Percentiles rank a stretch among this genome's conserved stretches.
These are phyloP conservation scores for Lachancea cidri DNA, from an alignment of 805 yeast species.

Conservation along the genomic window DNA sequence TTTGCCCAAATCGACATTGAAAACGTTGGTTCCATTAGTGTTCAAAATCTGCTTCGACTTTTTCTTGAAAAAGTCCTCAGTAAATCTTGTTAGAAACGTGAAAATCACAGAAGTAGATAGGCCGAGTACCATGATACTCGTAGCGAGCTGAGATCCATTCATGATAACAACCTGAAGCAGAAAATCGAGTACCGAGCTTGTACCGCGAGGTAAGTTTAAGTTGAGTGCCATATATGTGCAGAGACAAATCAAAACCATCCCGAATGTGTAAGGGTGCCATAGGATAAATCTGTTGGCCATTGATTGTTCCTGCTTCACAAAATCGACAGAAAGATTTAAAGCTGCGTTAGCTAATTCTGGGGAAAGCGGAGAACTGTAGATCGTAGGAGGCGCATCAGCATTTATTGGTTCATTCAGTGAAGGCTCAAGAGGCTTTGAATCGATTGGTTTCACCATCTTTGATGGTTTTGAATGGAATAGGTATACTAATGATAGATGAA, in stretches of 20 bases:
- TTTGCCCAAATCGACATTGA: constrained; percentile 48
- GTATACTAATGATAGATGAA: no score
- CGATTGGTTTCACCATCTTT: constrained; percentile 4
- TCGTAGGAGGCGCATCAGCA: constrained; percentile 45
- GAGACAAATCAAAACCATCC: constrained; percentile 19
- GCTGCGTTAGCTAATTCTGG: constrained; percentile 61
- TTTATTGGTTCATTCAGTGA: constrained; percentile 53
- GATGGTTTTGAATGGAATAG: neutral
- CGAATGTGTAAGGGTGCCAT: constrained; percentile 41
- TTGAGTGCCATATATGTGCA: constrained; percentile 19
- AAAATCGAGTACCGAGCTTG: constrained; percentile 17
- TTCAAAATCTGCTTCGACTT: constrained; percentile 37
- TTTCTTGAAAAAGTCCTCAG: constrained; percentile 44
- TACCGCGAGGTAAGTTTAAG: constrained; percentile 18
- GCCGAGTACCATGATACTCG: constrained; percentile 37
- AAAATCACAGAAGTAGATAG: constrained; percentile 38
- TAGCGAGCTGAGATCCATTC: constrained; percentile 28
- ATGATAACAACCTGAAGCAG: constrained; percentile 20
- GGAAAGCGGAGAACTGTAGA: constrained; percentile 42
- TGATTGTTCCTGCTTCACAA: constrained; percentile 42
- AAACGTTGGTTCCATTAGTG: constrained; percentile 35
- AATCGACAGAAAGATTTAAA: constrained; percentile 60
- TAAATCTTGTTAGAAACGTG: constrained; percentile 36
- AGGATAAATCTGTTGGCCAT: constrained; percentile 41
- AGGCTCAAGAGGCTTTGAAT: constrained; percentile 43